A percentile compares a stretch with the other conserved stretches of the same genome.
Evolutionary conservation across 495 filamentous ascomycete species (phyloP).

Genomic region (Aspergillus haitiensis): DNA sequence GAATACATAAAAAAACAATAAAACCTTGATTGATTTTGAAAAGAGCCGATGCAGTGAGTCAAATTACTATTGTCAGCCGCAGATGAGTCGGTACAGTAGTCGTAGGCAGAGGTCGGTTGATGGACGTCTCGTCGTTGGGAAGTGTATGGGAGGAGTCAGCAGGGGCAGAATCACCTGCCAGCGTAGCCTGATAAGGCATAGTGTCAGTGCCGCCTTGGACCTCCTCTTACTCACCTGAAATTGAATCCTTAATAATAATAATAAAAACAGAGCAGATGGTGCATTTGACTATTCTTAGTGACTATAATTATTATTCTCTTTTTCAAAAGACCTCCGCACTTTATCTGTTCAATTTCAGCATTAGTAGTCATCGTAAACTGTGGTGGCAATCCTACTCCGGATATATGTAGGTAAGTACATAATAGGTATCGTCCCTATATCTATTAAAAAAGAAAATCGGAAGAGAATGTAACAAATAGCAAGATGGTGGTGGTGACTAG

Average conservation of each 20-base stretch:
- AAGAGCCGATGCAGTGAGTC: neutral
- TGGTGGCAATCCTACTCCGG: no score
- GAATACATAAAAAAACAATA: conserved; percentile 9
- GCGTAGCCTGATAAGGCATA: conserved; percentile 8
- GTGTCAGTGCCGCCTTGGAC: conserved; percentile 8
- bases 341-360: no score
- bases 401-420: no score
- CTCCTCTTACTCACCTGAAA: neutral
- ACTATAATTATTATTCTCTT: neutral
- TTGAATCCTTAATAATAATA: neutral
- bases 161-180: neutral
- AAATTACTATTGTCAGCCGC: conserved; percentile 9
- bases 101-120: neutral
- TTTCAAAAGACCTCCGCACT: neutral
- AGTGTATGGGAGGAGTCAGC: neutral
- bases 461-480: no score
- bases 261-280: neutral
- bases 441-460: no score
- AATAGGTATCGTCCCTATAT: no score
- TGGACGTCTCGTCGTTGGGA: neutral
- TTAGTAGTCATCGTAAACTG: no score
- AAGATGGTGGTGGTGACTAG: no score
- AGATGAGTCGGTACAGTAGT: neutral
- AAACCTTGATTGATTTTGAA: neutral
- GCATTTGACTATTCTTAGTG: neutral